A percentile compares a stretch with the other conserved stretches of the same genome.
Conservation (phyloP, 768 basidiomycete genomes). For the Dendrothele bispora region DNA sequence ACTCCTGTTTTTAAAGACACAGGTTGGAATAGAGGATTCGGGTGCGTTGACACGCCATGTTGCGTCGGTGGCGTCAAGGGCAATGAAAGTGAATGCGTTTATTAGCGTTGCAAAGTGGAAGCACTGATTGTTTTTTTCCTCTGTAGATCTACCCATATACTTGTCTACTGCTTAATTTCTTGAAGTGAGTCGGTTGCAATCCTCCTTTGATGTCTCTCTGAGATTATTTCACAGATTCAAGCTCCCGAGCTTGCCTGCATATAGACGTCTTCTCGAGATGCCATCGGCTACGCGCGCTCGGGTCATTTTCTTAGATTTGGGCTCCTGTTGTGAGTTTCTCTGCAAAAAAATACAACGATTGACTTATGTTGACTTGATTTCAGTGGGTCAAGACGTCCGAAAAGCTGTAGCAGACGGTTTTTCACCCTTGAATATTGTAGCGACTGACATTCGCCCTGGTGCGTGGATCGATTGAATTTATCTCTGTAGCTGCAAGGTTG, state of each 20-base stretch:
- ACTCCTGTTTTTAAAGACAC: slow-evolving; percentile 13
- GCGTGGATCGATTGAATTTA: not conserved
- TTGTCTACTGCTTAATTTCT: slow-evolving; percentile 6
- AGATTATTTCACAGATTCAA: too few species aligned
- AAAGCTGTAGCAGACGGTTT: slow-evolving; percentile 23
- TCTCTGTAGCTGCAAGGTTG: not conserved
- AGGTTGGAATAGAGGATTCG: slow-evolving; percentile 17
- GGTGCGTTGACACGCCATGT: slow-evolving; percentile 18
- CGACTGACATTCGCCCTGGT: slow-evolving; percentile 20
- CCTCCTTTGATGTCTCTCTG: too few species aligned
- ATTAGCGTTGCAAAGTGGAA: too few species aligned
- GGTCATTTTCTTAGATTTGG: slow-evolving; percentile 24
- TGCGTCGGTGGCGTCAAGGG: slow-evolving; percentile 10
- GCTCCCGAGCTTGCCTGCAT: slow-evolving; percentile 18
- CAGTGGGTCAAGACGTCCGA: slow-evolving; percentile 22
- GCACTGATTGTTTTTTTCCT: not conserved
- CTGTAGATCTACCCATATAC: not conserved
- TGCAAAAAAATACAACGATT: slow-evolving; percentile 9
- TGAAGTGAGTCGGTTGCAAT: too few species aligned
- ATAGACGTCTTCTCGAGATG: slow-evolving; percentile 15
- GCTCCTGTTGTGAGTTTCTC: slow-evolving; percentile 26
- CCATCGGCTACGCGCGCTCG: slow-evolving; percentile 12
- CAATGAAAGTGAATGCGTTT: slow-evolving; percentile 13
- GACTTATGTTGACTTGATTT: too few species aligned
- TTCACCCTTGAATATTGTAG: slow-evolving; percentile 17